Evolutionary conservation across 345 rosid genomes (phyloP).

Genomic region (Moricandia moricandioides): DNA sequence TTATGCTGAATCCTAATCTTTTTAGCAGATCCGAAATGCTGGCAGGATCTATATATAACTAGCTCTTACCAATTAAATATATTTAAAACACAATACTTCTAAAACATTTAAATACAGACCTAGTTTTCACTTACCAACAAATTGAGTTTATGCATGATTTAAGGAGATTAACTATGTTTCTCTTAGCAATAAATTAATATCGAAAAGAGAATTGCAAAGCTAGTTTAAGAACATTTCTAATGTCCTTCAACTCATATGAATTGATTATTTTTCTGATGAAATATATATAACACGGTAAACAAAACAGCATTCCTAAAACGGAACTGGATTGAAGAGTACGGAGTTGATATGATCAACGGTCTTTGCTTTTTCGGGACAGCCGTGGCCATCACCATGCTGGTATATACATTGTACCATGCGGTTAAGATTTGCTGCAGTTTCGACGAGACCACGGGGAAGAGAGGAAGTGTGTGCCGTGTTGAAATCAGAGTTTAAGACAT

Average conservation of each 20-base stretch:
- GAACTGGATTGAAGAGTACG: not conserved
- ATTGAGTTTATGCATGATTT: not conserved
- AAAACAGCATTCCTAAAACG: not conserved
- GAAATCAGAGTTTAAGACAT: not conserved
- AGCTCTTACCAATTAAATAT: not conserved
- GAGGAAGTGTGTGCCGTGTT: too few relatives aligned
- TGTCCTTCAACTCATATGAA: not conserved
- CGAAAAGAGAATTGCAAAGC: not conserved
- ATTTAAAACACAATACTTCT: not conserved
- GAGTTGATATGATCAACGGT: too few relatives aligned
- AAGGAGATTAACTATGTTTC: not conserved
- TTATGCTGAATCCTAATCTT: not conserved
- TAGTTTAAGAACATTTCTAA: not conserved
- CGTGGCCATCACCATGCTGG: too few relatives aligned
- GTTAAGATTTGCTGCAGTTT: slow-evolving; percentile 20
- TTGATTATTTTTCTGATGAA: not conserved
- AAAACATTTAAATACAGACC: too few relatives aligned
- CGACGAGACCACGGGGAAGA: not conserved
- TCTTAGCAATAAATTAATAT: not conserved
- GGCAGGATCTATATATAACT: not conserved
- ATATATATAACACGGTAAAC: not conserved
- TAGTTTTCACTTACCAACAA: too few relatives aligned
- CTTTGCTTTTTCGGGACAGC: too few relatives aligned
- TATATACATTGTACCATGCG: slow-evolving; percentile 20
- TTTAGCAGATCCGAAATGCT: not conserved